Base-by-base conservation (phyloP, 257 asterid species). In the Sherardia arvensis region DNA sequence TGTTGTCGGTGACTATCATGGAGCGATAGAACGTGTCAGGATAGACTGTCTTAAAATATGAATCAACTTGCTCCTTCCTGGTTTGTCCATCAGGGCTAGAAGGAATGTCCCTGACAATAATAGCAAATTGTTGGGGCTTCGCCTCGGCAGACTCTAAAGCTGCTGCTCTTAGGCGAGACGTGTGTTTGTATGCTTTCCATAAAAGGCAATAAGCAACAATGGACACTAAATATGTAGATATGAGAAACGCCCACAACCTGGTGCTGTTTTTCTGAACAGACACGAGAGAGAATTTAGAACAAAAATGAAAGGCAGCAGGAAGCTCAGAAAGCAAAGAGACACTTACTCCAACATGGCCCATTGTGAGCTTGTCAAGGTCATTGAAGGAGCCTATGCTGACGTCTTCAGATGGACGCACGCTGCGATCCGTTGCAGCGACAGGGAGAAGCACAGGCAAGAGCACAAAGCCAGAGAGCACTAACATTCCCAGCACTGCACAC, bases 171-270 rank as follows among this genome's bases (percentile, higher is more conserved):
- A 92, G 66, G 27, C 64, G 53, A 7, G 85, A 68, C 27, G 80
- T 96, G 53, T 81, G 99, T 38, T 72, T 81, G 71, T 92, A 92
- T 26, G 97, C 97, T 73, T 76, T 87, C 97, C 97, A 92, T 20
- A 87, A 66, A 69, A 85, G 86, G 77, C 26, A 73, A 74, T 85
- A 84, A 7, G 95, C 7, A 28, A 83, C 85, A 17, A 92, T 29
- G 7, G 96, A 83, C 62, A 87, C 86, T 94, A 95, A 85, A 69
- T 85, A 89, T 7, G 80, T 76, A 43, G 81, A 86, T 32, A 48
- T 25, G 14, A 85, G 12, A 67, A 73, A 92, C 20, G 91, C 97
- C 99, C 99, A 92, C 67, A 92, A 67, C 40, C 96, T 77, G 12
- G 74, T 65, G 60, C 84, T 86, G 7, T 28, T 45, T 68, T 78